These are phyloP conservation scores for Epichloe brachyelytri DNA, from an alignment of 2,329 filamentous ascomycete genomes.

Conservation along the genomic window DNA sequence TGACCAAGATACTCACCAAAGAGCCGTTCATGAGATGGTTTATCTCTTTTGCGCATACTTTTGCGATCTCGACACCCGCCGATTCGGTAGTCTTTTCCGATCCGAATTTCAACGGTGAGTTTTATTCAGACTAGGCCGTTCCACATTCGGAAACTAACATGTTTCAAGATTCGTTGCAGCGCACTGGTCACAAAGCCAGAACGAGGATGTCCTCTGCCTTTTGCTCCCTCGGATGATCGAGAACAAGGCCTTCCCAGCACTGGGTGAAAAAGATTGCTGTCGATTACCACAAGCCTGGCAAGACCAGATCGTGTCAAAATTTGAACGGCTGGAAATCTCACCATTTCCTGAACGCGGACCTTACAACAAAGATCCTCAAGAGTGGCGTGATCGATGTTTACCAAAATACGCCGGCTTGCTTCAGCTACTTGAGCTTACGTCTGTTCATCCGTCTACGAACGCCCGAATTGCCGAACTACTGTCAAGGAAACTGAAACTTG, in stretches of 20 bases:
- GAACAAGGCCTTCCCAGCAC: conserved; percentile 39
- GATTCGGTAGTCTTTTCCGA: conserved; percentile 69
- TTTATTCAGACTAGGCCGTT: no score
- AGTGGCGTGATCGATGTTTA: conserved; percentile 49
- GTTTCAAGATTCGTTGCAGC: conserved; percentile 58
- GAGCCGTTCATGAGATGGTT: conserved; percentile 60
- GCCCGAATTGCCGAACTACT: conserved; percentile 53
- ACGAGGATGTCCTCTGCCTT: conserved; percentile 58
- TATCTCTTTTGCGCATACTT: conserved; percentile 70
- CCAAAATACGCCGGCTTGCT: conserved; percentile 57
- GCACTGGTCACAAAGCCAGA: conserved; percentile 54
- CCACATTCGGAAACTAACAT: conserved; percentile 8
- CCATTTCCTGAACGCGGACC: conserved; percentile 52
- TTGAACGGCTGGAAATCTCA: conserved; percentile 50
- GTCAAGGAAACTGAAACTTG: conserved; percentile 51
- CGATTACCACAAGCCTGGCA: conserved; percentile 56
- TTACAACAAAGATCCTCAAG: conserved; percentile 47
- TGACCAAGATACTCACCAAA: conserved; percentile 52
- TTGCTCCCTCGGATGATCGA: conserved; percentile 53
- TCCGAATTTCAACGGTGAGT: conserved; percentile 66
- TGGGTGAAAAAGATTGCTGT: conserved; percentile 39
- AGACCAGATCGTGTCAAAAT: conserved; percentile 56
- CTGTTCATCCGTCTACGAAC: conserved; percentile 52
- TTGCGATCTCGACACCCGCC: conserved; percentile 56
- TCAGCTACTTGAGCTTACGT: conserved; percentile 46